phyloP scores from a whole-genome alignment of 495 filamentous ascomycete species.

The Jackrogersella multiformis region DNA sequence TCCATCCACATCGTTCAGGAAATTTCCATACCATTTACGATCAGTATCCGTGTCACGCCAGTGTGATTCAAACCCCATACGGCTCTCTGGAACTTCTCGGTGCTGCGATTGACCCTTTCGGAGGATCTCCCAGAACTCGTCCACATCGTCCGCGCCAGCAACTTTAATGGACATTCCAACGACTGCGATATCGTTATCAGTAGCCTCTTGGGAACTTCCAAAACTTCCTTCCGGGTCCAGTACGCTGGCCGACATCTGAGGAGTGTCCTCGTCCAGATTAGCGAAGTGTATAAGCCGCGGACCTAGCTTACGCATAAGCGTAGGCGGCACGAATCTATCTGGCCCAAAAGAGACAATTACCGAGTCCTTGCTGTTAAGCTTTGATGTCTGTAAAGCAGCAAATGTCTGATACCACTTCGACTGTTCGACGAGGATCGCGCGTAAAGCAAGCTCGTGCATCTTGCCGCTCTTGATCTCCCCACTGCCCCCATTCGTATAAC shows the following conservation, averaged over 20 bases:
- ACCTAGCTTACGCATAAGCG: constrained; percentile 20
- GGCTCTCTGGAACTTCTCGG: too few species aligned
- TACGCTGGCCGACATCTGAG: background rate
- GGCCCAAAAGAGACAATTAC: constrained; percentile 56
- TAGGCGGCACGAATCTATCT: constrained; percentile 55
- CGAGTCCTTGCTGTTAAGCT: constrained; percentile 12
- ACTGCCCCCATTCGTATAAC: constrained; percentile 21
- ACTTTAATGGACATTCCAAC: background rate
- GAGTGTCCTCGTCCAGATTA: background rate
- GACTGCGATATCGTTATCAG: background rate
- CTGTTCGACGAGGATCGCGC: constrained; percentile 51
- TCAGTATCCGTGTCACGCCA: background rate
- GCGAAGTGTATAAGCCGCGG: background rate
- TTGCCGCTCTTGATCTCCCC: constrained; percentile 17
- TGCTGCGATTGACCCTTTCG: background rate
- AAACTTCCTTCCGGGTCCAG: background rate
- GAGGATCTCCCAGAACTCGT: background rate
- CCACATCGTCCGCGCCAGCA: background rate
- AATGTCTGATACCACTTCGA: constrained; percentile 52
- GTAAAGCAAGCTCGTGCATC: constrained; percentile 46
- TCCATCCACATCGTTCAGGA: constrained; percentile 28
- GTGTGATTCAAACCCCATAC: background rate
- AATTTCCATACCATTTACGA: constrained; percentile 47
- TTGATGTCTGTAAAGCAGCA: constrained; percentile 20
- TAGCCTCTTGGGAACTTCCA: too few species aligned